Evolutionary conservation across 768 basidiomycete species (phyloP).

Genomic region (Tephrocybe sp.): DNA sequence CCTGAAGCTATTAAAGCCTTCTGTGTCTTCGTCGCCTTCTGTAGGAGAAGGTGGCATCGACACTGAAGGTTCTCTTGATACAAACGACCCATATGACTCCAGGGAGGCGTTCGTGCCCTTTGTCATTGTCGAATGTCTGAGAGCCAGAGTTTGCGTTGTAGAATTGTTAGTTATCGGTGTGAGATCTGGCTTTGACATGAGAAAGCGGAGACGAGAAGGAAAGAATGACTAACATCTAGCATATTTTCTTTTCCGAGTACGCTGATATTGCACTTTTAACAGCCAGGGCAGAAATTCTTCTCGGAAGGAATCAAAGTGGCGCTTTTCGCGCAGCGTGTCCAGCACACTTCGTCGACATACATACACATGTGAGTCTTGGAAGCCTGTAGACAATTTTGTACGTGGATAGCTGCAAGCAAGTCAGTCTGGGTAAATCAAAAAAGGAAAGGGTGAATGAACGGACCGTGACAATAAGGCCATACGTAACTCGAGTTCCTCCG

Average conservation of each 20-base stretch:
- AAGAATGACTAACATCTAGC: conserved; percentile 39
- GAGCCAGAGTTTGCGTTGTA: conserved; percentile 46
- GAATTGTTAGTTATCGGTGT: conserved; percentile 41
- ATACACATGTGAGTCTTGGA: conserved; percentile 89
- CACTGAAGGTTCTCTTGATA: conserved; percentile 26
- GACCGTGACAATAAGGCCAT: conserved; percentile 75
- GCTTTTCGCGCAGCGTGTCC: conserved; percentile 66
- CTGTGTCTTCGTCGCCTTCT: conserved; percentile 33
- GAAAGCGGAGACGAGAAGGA: neutral
- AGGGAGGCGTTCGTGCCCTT: conserved; percentile 20
- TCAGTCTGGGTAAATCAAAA: neutral
- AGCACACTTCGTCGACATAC: conserved; percentile 76
- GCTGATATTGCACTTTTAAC: conserved; percentile 80
- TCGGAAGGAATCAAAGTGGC: conserved; percentile 74
- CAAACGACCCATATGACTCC: conserved; percentile 15
- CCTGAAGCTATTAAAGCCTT: conserved; percentile 47
- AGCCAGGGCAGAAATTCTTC: conserved; percentile 94
- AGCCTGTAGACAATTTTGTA: conserved; percentile 59
- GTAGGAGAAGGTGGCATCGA: conserved; percentile 48
- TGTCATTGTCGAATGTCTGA: conserved; percentile 58
- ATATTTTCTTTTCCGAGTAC: conserved; percentile 57
- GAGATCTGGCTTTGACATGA: conserved; percentile 35
- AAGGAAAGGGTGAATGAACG: conserved; percentile 14
- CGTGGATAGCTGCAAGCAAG: conserved; percentile 60
- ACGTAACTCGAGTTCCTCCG: conserved; percentile 69